Evolutionary conservation across 2,329 filamentous ascomycete species (phyloP), one percentile per base, ranked within the genome.

Genomic region (Fusarium nodosum): DNA sequence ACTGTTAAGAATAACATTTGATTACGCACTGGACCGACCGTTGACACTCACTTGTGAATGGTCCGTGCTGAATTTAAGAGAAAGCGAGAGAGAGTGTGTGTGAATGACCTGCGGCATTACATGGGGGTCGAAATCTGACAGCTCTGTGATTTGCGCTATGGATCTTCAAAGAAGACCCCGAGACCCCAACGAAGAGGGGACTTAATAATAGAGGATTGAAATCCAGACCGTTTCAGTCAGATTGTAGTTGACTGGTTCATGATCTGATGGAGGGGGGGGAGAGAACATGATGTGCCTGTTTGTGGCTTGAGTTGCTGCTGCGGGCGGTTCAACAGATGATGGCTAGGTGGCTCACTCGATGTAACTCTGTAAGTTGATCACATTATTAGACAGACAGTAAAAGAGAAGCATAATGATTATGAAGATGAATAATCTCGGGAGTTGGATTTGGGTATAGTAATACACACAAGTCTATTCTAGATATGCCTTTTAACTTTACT

Each of bases 201-300:
- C n/a, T 30, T 41, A 24, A 8, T 28, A 39, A 51, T 36, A 63
- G 46, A 41, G 31, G 46, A 48, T 56, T 15, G 8, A 31, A 54
- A 42, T 58, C 66, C 45, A 52, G 68, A 52, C 56, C 38, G 56
- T 42, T 64, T 71, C 56, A 56, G 68, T 66, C 61, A 71, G 67
- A 64, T 10, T 68, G 63, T 60, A 46, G 60, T 41, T 56, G 56
- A 41, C 22, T 30, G 38, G 31, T 51, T 45, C 47, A 73, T 71
- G 60, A 62, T 70, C 63, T 68, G 71, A 72, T 64, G 66, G 60
- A 56, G 56, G 56, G 54, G 45, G 39, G 51, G 2, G n/a, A 28
- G n/a, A n/a, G n/a, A n/a, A 39, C 26, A 48, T 54, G 50, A 26
- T 50, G 55, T 64, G 38, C 58, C 45, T 47, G 46, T 53, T 42